A percentile compares a stretch with the other conserved stretches of the same genome.
phyloP scores from a whole-genome alignment of 768 basidiomycete genomes.

The Russula dissimulans region DNA sequence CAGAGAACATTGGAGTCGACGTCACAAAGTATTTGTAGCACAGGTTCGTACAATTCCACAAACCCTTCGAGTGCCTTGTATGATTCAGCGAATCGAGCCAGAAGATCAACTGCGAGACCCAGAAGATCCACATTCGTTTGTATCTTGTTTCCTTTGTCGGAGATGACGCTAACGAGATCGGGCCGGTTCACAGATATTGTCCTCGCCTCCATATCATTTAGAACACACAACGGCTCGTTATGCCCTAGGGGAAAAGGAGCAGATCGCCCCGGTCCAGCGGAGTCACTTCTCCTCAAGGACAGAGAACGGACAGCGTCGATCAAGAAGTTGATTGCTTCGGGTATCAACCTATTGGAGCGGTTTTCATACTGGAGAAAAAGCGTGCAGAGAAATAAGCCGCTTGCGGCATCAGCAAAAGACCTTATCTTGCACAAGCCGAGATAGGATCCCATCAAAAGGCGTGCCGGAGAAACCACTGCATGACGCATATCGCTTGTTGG shows the following conservation, averaged over 20 bases:
- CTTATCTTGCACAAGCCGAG: slow-evolving; percentile 78
- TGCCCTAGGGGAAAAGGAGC: slow-evolving; percentile 68
- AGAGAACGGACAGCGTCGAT: slow-evolving; percentile 63
- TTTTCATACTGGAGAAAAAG: slow-evolving; percentile 78
- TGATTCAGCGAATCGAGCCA: slow-evolving; percentile 61
- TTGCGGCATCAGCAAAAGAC: slow-evolving; percentile 61
- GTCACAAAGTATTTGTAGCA: slow-evolving; percentile 46
- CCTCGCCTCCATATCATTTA: slow-evolving; percentile 30
- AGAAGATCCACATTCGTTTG: slow-evolving; percentile 72
- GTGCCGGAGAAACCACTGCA: slow-evolving; percentile 75
- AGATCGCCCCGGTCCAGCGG: slow-evolving; percentile 47
- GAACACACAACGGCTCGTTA: slow-evolving; percentile 35
- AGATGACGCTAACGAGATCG: slow-evolving; percentile 38
- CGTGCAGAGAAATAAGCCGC: slow-evolving; percentile 84
- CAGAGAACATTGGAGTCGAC: slow-evolving; percentile 41
- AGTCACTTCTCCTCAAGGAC: slow-evolving; percentile 49
- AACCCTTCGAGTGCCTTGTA: slow-evolving; percentile 77
- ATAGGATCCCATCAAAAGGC: slow-evolving; percentile 86
- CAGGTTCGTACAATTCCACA: slow-evolving; percentile 73
- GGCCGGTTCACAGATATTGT: slow-evolving; percentile 35
- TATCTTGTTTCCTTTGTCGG: slow-evolving; percentile 31
- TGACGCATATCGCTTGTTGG: slow-evolving; percentile 93
- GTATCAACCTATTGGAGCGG: slow-evolving; percentile 77
- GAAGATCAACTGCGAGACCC: slow-evolving; percentile 48
- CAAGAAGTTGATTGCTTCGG: slow-evolving; percentile 82